Conservation (phyloP, 2,329 filamentous ascomycete species). For the Paracamarosporium sp. region DNA sequence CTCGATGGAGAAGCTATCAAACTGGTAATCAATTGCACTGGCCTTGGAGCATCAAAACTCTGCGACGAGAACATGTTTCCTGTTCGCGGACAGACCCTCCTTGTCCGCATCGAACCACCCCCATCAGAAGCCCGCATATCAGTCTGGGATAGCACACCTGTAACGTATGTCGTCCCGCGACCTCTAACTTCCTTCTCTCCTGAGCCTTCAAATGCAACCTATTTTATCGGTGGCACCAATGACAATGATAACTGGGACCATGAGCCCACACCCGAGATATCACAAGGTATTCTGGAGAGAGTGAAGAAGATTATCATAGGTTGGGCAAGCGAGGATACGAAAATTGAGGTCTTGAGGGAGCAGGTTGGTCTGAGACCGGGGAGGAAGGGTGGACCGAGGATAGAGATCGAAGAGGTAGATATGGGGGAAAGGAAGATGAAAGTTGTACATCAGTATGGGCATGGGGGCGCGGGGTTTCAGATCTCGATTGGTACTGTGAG, state of each 20-base stretch:
- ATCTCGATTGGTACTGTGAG: constrained; percentile 19
- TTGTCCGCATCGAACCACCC: constrained; percentile 49
- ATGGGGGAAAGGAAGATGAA: constrained; percentile 27
- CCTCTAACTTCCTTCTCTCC: constrained; percentile 41
- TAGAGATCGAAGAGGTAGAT: constrained; percentile 48
- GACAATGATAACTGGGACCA: constrained; percentile 45
- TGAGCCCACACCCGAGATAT: constrained; percentile 39
- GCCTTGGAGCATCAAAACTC: constrained; percentile 48
- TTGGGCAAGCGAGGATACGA: constrained; percentile 19
- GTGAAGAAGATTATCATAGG: constrained; percentile 44
- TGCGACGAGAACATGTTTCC: constrained; percentile 48
- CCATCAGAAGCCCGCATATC: constrained; percentile 27
- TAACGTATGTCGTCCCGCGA: constrained; percentile 52
- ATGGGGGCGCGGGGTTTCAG: constrained; percentile 52
- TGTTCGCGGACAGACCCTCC: constrained; percentile 54
- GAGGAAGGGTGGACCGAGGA: constrained; percentile 51
- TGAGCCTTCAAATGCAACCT: constrained; percentile 17
- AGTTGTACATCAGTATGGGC: constrained; percentile 57
- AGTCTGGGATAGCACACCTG: constrained; percentile 31
- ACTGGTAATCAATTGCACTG: constrained; percentile 52
- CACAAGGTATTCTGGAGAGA: constrained; percentile 45
- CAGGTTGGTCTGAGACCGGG: constrained; percentile 54
- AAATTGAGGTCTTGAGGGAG: constrained; percentile 52
- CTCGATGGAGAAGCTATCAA: neutral
- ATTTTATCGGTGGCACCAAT: constrained; percentile 55